Evolutionary conservation across 1,139 yeast species (phyloP), one percentile per base, ranked within the genome.

Genomic region (Ogataea hybrid): DNA sequence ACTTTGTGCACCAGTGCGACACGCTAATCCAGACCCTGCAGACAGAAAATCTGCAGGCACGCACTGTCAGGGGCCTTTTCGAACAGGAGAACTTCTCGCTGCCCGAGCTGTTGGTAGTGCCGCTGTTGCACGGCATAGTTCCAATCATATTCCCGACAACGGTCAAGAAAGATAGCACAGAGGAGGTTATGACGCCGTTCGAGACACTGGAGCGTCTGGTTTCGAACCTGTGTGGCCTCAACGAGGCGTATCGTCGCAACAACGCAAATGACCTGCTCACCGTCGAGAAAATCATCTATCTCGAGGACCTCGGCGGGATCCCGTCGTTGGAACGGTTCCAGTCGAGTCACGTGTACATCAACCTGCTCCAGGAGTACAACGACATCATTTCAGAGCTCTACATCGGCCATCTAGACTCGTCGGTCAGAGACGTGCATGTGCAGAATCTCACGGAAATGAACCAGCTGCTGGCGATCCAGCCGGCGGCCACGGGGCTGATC

Each of bases 321-420:
- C 97, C 97, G 0, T 84, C 95, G 0, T 70, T 81, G 25, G 96
- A 89, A 58, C 70, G 97, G 48, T 75, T 77, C 43, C 81, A 83
- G 41, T 80, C 92, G 4, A 79, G 96, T 18, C 98, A 92, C 64
- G 95, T 92, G 1, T 84, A 84, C 48, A 81, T 92, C 48, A 92
- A 92, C 57, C 65, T 92, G 35, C 75, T 81, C 6, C 97, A 92
- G 61, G 98, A 92, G 57, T 83, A 75, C 53, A 71, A 79, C 1
- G 83, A 75, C 41, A 78, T 90, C 23, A 64, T 70, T 4, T 70
- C 82, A 1, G 95, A 87, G 56, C 63, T 85, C 17, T 68, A 66
- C 44, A 70, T 76, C 46, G 82, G 83, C 1, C 73, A 75, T 47
- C 62, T 80, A 22, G 56, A 64, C 7, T 75, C 78, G 0, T 50